Conservation (phyloP, 768 basidiomycete genomes). For the Kwoniella heveanensis region DNA sequence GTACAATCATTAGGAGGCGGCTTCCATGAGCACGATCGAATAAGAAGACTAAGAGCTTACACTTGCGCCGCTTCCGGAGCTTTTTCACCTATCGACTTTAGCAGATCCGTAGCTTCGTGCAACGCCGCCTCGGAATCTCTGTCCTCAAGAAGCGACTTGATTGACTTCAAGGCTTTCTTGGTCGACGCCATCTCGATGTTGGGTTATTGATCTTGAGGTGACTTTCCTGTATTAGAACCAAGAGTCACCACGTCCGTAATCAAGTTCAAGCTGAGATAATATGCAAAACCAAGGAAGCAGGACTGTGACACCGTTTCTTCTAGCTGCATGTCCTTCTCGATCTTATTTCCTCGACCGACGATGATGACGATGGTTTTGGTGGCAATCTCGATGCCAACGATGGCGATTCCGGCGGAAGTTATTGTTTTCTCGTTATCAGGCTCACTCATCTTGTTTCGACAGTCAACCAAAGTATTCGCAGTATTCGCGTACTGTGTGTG, state of each 20-base stretch:
- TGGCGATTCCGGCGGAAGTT: not conserved
- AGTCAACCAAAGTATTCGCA: no score
- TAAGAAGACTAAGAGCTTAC: conserved; percentile 21
- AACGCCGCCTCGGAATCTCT: conserved; percentile 42
- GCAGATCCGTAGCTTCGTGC: conserved; percentile 37
- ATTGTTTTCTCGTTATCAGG: not conserved
- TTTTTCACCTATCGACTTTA: conserved; percentile 34
- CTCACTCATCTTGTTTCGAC: no score
- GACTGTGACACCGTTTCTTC: no score
- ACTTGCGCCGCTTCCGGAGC: conserved; percentile 41
- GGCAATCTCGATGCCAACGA: not conserved
- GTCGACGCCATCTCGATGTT: conserved; percentile 25
- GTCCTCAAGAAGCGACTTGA: conserved; percentile 40
- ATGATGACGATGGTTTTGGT: conserved; percentile 1
- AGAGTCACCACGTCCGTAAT: no score
- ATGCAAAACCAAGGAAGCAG: no score
- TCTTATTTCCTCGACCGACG: not conserved
- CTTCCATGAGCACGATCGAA: not conserved
- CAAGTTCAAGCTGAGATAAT: no score
- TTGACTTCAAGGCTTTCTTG: conserved; percentile 50
- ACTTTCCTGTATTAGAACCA: not conserved
- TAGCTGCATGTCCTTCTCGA: no score
- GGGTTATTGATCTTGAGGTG: conserved; percentile 8
- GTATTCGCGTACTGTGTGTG: no score
- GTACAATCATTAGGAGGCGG: not conserved